Evolutionary conservation across 2,329 filamentous ascomycete species (phyloP).

Genomic region (Neofusicoccum cordaticola): DNA sequence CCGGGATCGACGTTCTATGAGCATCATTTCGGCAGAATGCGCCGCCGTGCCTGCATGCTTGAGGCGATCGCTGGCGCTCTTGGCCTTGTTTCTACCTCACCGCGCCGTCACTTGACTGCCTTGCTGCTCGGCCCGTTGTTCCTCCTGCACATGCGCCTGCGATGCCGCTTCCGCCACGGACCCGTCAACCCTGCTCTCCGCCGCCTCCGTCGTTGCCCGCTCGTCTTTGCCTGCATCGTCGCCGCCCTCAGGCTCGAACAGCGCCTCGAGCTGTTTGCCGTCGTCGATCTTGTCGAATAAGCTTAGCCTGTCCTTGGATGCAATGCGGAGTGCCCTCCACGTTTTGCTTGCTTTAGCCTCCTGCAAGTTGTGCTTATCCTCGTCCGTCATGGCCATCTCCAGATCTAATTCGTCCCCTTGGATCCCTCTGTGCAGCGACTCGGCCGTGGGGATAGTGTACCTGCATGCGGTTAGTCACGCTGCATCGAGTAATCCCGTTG

Average conservation of each 20-base stretch:
- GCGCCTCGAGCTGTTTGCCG: constrained; percentile 63
- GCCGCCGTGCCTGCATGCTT: constrained; percentile 19
- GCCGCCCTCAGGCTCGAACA: constrained; percentile 44
- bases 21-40: constrained; percentile 17
- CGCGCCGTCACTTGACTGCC: constrained; percentile 36
- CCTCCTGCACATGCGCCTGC: constrained; percentile 36
- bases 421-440: constrained; percentile 70
- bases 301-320: constrained; percentile 68
- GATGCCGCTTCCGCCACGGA: constrained; percentile 31
- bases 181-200: constrained; percentile 35
- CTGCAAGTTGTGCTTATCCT: constrained; percentile 57
- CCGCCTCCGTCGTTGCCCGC: constrained; percentile 31
- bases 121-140: constrained; percentile 34
- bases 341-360: constrained; percentile 82
- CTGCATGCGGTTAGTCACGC: constrained; percentile 44
- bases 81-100: constrained; percentile 24
- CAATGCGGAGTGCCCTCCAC: constrained; percentile 84
- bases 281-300: constrained; percentile 86
- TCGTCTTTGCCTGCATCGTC: constrained; percentile 30
- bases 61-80: constrained; percentile 26
- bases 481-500: neutral
- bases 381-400: constrained; percentile 69
- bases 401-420: constrained; percentile 80
- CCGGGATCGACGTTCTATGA: constrained; percentile 14
- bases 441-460: constrained; percentile 66